Base-by-base conservation (phyloP, 2,329 filamentous ascomycete genomes). In the Alternaria tenuissima region DNA sequence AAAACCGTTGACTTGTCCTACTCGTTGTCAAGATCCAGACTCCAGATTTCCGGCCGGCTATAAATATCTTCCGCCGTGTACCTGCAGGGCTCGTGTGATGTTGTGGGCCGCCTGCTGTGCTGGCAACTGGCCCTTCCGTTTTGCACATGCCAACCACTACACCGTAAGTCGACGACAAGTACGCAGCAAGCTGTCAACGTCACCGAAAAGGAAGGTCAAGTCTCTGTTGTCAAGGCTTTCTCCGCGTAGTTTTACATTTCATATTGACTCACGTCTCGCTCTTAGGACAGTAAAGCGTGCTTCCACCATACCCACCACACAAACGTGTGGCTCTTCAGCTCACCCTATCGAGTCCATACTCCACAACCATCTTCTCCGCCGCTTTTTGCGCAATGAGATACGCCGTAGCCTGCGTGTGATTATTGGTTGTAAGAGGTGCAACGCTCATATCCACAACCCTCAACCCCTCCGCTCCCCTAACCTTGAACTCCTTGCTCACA, bases 381-480 rank as follows among this genome's bases (percentile, higher is more conserved):
- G 74, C 74, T 59, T 73, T 73, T 63, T 77, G 69, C 12, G 74
- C 75, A 16, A 78, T 61, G 32, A 78, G 52, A 66, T 78, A 79
- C 9, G 75, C 75, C 26, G 73, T 77, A 3, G 72, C 43, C 64
- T 77, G 73, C 11, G 74, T 75, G 57, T 77, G 76, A 52, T 78
- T 78, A 49, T 75, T 77, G 7, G 74, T 71, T 28, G 72, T 70
- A 24, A 78, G 38, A 16, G 75, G 74, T 39, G 69, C 71, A 32
- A 78, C 73, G 51, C 74, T 75, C 59, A 76, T 34, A 62, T 82
- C 80, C 18, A 79, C 78, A 1, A 82, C 75, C 24, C 80, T 66
- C 41, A 82, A 54, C 1, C 74, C 73, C 28, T 77, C 55, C 7
- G 79, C 72, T 1, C 79, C 79, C 53, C 71, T 71, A 22, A 82